Evolutionary conservation across 371 early-diverging fungal species (phyloP).

Genomic region (Rhizopus sp.): DNA sequence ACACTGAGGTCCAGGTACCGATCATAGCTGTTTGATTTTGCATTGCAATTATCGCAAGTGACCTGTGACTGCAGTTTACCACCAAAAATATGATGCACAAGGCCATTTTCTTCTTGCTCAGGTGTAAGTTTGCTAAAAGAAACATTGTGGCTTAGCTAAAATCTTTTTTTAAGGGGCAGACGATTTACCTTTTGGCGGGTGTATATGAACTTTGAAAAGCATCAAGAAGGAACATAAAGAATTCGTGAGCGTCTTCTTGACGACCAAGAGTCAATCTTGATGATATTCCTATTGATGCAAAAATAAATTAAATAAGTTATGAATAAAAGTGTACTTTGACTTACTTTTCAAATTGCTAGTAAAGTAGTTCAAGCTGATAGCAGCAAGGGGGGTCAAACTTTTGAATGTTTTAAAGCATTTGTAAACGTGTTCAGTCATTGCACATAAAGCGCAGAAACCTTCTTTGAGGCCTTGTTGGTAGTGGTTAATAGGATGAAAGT

Average conservation of each 20-base stretch:
- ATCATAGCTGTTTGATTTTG: conserved; percentile 76
- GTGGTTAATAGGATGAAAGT: neutral
- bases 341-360: conserved; percentile 68
- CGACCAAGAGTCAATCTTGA: conserved; percentile 76
- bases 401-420: conserved; percentile 48
- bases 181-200: conserved; percentile 26
- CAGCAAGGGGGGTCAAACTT: conserved; percentile 36
- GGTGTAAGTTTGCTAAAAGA: conserved; percentile 61
- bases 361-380: conserved; percentile 72
- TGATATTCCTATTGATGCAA: conserved; percentile 54
- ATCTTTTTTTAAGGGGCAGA: neutral
- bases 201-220: conserved; percentile 34
- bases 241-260: conserved; percentile 94
- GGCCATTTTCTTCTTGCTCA: conserved; percentile 73
- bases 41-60: conserved; percentile 73
- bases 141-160: conserved; percentile 9
- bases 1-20: conserved; percentile 79
- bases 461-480: conserved; percentile 43
- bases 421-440: conserved; percentile 55
- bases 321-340: neutral
- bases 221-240: conserved; percentile 77
- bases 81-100: conserved; percentile 81
- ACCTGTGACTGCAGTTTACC: conserved; percentile 81
- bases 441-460: conserved; percentile 66
- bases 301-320: neutral